phyloP scores from a whole-genome alignment of 768 basidiomycete species.

The Kwoniella sp. region DNA sequence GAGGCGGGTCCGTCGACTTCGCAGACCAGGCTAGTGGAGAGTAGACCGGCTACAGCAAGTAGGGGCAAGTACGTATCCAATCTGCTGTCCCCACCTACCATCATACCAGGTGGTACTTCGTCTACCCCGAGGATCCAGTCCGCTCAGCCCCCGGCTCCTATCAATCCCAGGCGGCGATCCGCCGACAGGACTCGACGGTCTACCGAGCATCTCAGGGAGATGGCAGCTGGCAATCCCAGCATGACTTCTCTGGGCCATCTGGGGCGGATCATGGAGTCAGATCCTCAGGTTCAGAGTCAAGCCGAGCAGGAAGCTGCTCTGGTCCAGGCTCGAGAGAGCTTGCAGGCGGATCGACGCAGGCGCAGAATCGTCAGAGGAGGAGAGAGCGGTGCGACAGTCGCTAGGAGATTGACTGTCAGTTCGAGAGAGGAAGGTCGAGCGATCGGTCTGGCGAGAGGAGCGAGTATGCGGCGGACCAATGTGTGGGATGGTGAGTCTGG shows the following conservation, averaged over 20 bases:
- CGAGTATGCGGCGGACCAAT: conserved; percentile 43
- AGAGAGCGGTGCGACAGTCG: background rate
- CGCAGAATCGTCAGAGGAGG: conserved; percentile 30
- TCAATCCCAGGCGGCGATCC: conserved; percentile 16
- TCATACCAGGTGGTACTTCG: conserved; percentile 36
- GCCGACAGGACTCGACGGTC: conserved; percentile 25
- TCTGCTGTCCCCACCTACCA: conserved; percentile 35
- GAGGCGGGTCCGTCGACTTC: background rate
- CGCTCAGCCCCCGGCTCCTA: conserved; percentile 2
- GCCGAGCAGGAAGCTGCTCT: conserved; percentile 1
- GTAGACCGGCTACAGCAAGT: background rate
- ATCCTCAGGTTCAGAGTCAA: conserved; percentile 2
- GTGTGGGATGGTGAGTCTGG: conserved; percentile 42
- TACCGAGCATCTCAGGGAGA: conserved; percentile 30
- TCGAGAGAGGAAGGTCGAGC: conserved; percentile 40
- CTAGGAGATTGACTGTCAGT: conserved; percentile 26
- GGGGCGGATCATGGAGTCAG: conserved; percentile 34
- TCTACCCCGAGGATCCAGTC: conserved; percentile 26
- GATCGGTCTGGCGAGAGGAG: conserved; percentile 40
- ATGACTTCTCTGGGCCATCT: conserved; percentile 30
- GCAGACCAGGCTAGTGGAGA: background rate
- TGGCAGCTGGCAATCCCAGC: conserved; percentile 23
- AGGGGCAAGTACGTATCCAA: conserved; percentile 25
- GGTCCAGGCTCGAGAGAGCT: background rate
- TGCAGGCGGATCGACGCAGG: conserved; percentile 14